These are phyloP conservation scores for Nitzschia sp. DNA, from an alignment of 108 stramenopile species.

Conservation along the genomic window DNA sequence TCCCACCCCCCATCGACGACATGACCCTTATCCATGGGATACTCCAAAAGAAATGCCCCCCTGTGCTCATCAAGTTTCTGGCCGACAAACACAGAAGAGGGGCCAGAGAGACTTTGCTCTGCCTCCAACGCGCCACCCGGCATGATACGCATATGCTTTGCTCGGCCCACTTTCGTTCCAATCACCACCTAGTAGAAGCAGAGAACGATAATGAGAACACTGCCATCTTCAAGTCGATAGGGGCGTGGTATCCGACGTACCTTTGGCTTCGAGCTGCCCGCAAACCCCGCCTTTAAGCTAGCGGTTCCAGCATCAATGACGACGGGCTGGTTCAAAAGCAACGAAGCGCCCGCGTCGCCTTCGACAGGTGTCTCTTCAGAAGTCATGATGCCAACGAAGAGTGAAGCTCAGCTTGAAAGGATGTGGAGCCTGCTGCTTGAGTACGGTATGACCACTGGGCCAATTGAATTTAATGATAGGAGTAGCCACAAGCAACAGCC, in stretches of 20 bases:
- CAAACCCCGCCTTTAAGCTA: slow-evolving; percentile 94
- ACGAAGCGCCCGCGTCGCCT: slow-evolving; percentile 38
- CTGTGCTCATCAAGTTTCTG: slow-evolving; percentile 92
- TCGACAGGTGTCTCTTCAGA: slow-evolving; percentile 44
- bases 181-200: slow-evolving; percentile 60
- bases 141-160: slow-evolving; percentile 95
- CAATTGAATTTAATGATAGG: no score
- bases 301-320: slow-evolving; percentile 96
- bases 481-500: no score
- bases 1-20: slow-evolving; percentile 90
- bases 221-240: neutral
- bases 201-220: neutral
- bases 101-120: slow-evolving; percentile 60
- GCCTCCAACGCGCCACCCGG: slow-evolving; percentile 92
- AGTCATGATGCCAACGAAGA: slow-evolving; percentile 16
- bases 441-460: no score
- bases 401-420: no score
- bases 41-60: slow-evolving; percentile 87
- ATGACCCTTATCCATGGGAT: slow-evolving; percentile 92
- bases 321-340: slow-evolving; percentile 92
- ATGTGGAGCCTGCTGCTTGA: no score
- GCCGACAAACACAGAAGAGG: slow-evolving; percentile 89
- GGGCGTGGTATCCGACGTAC: slow-evolving; percentile 29
- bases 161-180: slow-evolving; percentile 89
- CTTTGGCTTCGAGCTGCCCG: slow-evolving; percentile 95